Percentiles rank a stretch among this genome's conserved stretches.
These are phyloP conservation scores for Aspergillus hancockii DNA, from an alignment of 495 filamentous ascomycete genomes.

Conservation along the genomic window DNA sequence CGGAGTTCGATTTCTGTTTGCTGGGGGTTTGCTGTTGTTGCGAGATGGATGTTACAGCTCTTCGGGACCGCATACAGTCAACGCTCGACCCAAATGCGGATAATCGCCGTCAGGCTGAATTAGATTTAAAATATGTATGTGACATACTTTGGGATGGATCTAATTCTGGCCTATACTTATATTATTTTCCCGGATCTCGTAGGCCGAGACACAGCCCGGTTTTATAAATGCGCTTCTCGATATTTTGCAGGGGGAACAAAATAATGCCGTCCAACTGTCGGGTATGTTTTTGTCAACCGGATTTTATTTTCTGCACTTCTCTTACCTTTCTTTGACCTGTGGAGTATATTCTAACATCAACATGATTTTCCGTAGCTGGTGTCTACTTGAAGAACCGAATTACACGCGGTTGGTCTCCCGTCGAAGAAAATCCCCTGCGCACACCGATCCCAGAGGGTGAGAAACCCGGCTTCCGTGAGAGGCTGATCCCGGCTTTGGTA, in stretches of 20 bases:
- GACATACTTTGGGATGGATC: conserved; percentile 18
- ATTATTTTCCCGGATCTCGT: conserved; percentile 10
- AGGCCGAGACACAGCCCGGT: conserved; percentile 90
- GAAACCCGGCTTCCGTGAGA: conserved; percentile 82
- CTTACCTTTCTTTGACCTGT: conserved; percentile 15
- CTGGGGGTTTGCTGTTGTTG: conserved; percentile 34
- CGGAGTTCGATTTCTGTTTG: conserved; percentile 33
- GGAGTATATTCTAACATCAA: conserved; percentile 14
- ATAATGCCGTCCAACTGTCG: conserved; percentile 78
- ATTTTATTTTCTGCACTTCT: conserved; percentile 9
- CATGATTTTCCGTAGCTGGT: conserved; percentile 63
- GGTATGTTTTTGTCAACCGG: conserved; percentile 53
- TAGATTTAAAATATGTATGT: conserved; percentile 91
- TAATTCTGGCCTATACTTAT: conserved; percentile 10
- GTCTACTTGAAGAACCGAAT: conserved; percentile 98
- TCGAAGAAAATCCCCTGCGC: conserved; percentile 64
- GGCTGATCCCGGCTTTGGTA: conserved; percentile 84
- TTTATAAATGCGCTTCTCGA: conserved; percentile 90
- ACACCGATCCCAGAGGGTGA: conserved; percentile 82
- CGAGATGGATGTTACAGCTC: conserved; percentile 82
- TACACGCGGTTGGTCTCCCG: conserved; percentile 80
- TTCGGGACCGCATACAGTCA: conserved; percentile 84
- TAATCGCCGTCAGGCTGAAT: conserved; percentile 79
- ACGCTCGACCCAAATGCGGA: conserved; percentile 87
- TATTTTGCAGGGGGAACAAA: conserved; percentile 84